A percentile compares a stretch with the other conserved stretches of the same genome.
phyloP scores from a whole-genome alignment of 805 yeast species.

The Teunomyces cretensis region DNA sequence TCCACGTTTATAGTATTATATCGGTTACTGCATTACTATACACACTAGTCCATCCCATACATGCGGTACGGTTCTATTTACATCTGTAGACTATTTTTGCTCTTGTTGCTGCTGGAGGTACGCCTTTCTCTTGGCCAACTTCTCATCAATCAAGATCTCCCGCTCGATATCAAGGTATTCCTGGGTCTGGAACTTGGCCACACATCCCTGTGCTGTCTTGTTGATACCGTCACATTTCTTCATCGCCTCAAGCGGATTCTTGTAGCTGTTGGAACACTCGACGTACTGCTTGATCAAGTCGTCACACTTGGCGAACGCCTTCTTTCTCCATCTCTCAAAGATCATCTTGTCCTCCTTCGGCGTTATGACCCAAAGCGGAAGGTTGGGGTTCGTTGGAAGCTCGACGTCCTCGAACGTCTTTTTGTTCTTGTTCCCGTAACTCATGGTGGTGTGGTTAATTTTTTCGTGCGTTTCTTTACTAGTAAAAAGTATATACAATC shows the following conservation, averaged over 20 bases:
- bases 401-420: slow-evolving; percentile 38
- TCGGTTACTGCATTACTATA: not conserved
- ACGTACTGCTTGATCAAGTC: slow-evolving; percentile 67
- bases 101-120: slow-evolving; percentile 12
- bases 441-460: slow-evolving; percentile 16
- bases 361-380: slow-evolving; percentile 75
- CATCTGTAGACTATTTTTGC: not conserved
- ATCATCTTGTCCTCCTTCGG: slow-evolving; percentile 76
- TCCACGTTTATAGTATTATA: not conserved
- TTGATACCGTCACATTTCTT: slow-evolving; percentile 62
- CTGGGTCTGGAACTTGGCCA: slow-evolving; percentile 56
- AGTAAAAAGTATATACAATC: not conserved
- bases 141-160: slow-evolving; percentile 61
- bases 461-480: not conserved
- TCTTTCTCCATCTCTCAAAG: slow-evolving; percentile 66
- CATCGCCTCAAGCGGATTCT: slow-evolving; percentile 64
- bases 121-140: slow-evolving; percentile 37
- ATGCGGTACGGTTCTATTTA: not conserved
- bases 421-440: slow-evolving; percentile 22
- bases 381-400: slow-evolving; percentile 41
- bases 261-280: slow-evolving; percentile 57
- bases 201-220: slow-evolving; percentile 61
- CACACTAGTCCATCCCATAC: not conserved
- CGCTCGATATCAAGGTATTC: slow-evolving; percentile 69
- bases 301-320: slow-evolving; percentile 66